phyloP scores from a whole-genome alignment of 148 eudicot species.

The Chenopodium berlandieri region DNA sequence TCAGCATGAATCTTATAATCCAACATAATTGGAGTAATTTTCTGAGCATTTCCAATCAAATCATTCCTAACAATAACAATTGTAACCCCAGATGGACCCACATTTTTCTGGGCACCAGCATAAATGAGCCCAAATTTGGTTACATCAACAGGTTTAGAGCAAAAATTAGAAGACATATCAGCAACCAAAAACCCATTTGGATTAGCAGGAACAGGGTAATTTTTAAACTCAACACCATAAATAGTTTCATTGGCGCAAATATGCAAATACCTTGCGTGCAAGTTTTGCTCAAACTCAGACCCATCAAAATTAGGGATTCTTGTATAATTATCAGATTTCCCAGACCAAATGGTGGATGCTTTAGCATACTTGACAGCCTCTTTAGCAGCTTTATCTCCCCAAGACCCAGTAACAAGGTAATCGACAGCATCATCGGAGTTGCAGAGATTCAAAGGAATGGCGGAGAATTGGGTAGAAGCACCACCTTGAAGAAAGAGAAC shows the following conservation, averaged over 20 bases:
- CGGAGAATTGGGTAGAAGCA: constrained; percentile 87
- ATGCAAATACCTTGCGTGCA: constrained; percentile 64
- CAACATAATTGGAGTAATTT: constrained; percentile 74
- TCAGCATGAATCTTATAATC: constrained; percentile 93
- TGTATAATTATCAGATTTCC: constrained; percentile 72
- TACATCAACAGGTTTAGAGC: constrained; percentile 93
- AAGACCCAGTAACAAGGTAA: constrained; percentile 80
- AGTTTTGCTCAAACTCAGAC: constrained; percentile 33
- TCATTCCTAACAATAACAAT: constrained; percentile 77
- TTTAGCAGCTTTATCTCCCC: constrained; percentile 91
- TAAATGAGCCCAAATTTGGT: constrained; percentile 72
- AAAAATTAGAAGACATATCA: constrained; percentile 93
- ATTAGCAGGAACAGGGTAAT: constrained; percentile 54
- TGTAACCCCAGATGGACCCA: constrained; percentile 94
- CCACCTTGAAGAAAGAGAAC: constrained; percentile 95
- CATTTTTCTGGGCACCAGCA: constrained; percentile 96
- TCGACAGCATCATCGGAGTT: constrained; percentile 50
- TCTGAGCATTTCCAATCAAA: constrained; percentile 77
- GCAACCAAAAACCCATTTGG: constrained; percentile 51
- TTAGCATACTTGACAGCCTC: constrained; percentile 67
- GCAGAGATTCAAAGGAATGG: constrained; percentile 68
- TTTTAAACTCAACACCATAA: constrained; percentile 88
- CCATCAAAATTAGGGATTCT: constrained; percentile 45
- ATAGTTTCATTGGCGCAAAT: constrained; percentile 94
- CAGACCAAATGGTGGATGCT: constrained; percentile 55